Conservation (phyloP, 257 asterid genomes). For the Solanum rostratum region DNA sequence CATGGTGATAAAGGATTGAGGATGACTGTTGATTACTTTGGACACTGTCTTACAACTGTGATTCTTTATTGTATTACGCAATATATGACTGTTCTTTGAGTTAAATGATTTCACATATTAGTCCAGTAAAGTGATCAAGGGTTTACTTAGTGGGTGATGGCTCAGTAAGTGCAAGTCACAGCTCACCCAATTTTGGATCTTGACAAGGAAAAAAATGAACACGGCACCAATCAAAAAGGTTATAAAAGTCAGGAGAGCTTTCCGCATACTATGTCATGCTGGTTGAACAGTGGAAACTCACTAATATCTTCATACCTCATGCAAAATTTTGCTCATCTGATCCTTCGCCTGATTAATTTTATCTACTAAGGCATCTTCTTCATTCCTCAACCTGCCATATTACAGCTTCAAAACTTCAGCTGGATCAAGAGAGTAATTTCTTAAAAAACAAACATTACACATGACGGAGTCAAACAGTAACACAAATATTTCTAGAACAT, state of each 20-base stretch:
- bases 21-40: neutral
- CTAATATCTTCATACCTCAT: constrained; percentile 35
- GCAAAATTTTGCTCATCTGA: constrained; percentile 28
- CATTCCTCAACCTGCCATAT: constrained; percentile 49
- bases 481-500: neutral
- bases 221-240: neutral
- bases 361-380: constrained; percentile 39
- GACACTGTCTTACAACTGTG: neutral
- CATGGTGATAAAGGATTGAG: neutral
- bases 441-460: neutral
- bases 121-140: neutral
- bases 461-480: neutral
- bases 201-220: neutral
- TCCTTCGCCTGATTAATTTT: constrained; percentile 17
- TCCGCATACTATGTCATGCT: neutral
- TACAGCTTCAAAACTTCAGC: constrained; percentile 7
- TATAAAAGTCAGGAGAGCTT: neutral
- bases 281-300: neutral
- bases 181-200: neutral
- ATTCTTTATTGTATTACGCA: neutral
- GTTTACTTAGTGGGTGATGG: neutral
- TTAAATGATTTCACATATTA: neutral
- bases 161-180: neutral
- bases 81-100: neutral
- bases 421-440: constrained; percentile 11